A percentile compares a stretch with the other conserved stretches of the same genome.
Conservation (phyloP, 768 basidiomycete genomes). For the Calocera cornea region DNA sequence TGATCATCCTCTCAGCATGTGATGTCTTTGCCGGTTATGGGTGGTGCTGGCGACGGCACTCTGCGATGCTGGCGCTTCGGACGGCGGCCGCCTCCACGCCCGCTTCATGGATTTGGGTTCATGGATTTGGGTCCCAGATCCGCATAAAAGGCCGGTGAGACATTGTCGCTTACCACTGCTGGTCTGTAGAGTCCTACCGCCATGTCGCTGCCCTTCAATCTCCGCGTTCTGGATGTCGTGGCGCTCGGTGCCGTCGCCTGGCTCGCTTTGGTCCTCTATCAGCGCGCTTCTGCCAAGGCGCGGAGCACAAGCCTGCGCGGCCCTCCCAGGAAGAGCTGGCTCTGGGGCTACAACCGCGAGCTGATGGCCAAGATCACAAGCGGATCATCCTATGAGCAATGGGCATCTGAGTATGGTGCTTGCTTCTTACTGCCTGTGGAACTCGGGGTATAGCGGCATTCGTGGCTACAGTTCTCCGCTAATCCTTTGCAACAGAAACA, state of each 20-base stretch:
- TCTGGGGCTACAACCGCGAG: conserved; percentile 1
- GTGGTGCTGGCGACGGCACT: neutral
- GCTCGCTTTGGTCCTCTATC: neutral
- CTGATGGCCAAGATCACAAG: neutral
- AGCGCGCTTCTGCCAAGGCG: neutral
- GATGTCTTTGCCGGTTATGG: neutral
- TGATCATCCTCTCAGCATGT: neutral
- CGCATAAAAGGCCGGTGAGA: neutral
- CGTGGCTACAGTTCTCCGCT: neutral
- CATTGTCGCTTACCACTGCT: neutral
- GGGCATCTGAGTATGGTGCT: neutral
- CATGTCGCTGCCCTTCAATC: neutral
- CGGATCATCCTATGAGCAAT: neutral
- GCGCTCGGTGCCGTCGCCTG: neutral
- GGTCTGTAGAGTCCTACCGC: neutral
- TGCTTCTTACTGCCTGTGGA: neutral
- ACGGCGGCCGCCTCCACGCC: neutral
- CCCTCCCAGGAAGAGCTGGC: neutral
- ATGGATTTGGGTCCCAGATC: too few species aligned
- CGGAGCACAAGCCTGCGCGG: neutral
- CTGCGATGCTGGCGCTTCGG: neutral
- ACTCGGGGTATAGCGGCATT: neutral
- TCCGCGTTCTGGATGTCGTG: neutral
- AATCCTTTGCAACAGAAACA: neutral
- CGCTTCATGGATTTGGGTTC: neutral